Base-by-base conservation (phyloP, 306 rosid species). In the Cicer yamashitae region DNA sequence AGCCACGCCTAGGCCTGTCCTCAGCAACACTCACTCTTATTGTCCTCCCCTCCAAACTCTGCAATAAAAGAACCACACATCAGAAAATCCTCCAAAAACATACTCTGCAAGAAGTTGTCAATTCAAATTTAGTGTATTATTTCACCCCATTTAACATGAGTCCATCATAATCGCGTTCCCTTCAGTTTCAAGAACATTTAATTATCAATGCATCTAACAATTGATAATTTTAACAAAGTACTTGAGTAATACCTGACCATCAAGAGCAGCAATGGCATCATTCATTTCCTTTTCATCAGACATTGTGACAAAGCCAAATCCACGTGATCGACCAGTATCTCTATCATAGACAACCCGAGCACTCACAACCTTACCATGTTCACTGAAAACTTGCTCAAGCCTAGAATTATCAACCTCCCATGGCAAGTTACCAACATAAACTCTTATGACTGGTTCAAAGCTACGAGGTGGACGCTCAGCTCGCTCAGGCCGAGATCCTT, bases 241-340 rank as follows among this genome's bases (percentile, higher is more conserved):
- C 12, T 53, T 13, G 0, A 47, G 77, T 17, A 43, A 68, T 96
- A 96, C 99, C 99, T 96, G 97, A 61, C 99, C 99, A 78, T 96
- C 97, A 22, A 92, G 89, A 58, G 98, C 99, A 77, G 91, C 93
- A 77, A 96, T 86, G 71, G 99, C 99, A 77, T 88, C 97, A 67
- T 89, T 91, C 99, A 90, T 83, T 79, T 82, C 99, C 8, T 80
- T 71, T 68, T 96, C 99, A 37, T 84, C 81, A 14, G 93, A 73
- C 87, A 92, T 80, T 52, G 91, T 89, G 40, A 96, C 99, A 79
- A 96, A 96, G 77, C 98, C 99, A 86, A 96, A 96, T 71, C 99
- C 99, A 77, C 99, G 99, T 6, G 99, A 92, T 51, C 98, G 93
- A 47, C 98, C 93, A 40, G 86, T 88, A 38, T 96, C 99, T 79